phyloP scores from a whole-genome alignment of 805 yeast genomes.

The Lachancea sp. region DNA sequence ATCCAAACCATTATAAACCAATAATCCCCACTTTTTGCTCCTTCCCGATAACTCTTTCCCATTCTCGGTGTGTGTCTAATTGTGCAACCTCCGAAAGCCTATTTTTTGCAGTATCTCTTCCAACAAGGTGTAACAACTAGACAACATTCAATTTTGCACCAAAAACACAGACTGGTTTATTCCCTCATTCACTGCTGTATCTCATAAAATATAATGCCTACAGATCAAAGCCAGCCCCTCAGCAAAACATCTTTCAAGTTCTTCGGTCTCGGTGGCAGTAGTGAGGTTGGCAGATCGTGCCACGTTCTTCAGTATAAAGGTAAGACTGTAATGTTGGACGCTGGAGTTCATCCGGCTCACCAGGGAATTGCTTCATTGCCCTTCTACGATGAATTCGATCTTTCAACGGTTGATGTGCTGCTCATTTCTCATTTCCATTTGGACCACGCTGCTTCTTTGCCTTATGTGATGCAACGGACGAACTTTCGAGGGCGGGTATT shows the following conservation, averaged over 20 bases:
- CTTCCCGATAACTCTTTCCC: not conserved
- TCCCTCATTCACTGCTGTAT: not conserved
- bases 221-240: slow-evolving; percentile 1
- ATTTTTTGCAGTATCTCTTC: not conserved
- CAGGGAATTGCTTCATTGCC: slow-evolving; percentile 88
- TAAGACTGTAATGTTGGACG: slow-evolving; percentile 92
- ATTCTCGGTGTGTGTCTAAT: not conserved
- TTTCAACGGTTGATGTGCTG: slow-evolving; percentile 77
- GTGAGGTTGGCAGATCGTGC: slow-evolving; percentile 95
- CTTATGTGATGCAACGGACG: slow-evolving; percentile 97
- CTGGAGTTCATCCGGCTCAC: slow-evolving; percentile 96
- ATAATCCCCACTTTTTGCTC: slow-evolving; percentile 2
- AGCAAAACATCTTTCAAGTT: slow-evolving; percentile 47
- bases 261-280: slow-evolving; percentile 94
- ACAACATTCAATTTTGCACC: not conserved
- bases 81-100: not conserved
- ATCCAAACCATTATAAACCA: slow-evolving; percentile 1
- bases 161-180: not conserved
- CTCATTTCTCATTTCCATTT: slow-evolving; percentile 92
- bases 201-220: not conserved
- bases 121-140: not conserved
- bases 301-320: slow-evolving; percentile 89
- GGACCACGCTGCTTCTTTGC: slow-evolving; percentile 97
- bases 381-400: slow-evolving; percentile 90
- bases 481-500: slow-evolving; percentile 91